A percentile compares a stretch with the other conserved stretches of the same genome.
These are phyloP conservation scores for Selenicereus undatus DNA, from an alignment of 148 eudicot species.

Conservation along the genomic window DNA sequence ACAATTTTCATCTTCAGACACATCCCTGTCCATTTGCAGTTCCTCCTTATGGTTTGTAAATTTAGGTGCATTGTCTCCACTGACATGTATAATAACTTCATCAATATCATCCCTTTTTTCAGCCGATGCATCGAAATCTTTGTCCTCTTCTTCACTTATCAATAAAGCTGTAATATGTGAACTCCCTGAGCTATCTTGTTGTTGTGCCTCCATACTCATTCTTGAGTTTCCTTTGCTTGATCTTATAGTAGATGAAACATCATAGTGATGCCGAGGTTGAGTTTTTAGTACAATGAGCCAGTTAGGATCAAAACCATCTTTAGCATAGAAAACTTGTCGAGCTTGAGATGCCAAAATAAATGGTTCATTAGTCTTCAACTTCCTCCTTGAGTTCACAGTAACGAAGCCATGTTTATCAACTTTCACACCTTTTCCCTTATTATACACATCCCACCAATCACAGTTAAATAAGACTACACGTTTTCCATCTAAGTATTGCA, in stretches of 20 bases:
- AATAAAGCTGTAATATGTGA: too few relatives aligned
- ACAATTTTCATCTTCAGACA: too few relatives aligned
- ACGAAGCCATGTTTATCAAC: conserved; percentile 11
- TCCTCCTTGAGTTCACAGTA: neutral
- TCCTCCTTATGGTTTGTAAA: too few relatives aligned
- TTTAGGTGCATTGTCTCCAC: too few relatives aligned
- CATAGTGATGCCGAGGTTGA: conserved; percentile 13
- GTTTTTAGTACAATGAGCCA: conserved; percentile 1
- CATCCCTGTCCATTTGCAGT: too few relatives aligned
- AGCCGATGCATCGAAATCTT: too few relatives aligned
- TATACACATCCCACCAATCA: conserved; percentile 22
- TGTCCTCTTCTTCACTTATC: too few relatives aligned
- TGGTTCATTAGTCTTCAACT: neutral
- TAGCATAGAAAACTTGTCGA: conserved; percentile 9
- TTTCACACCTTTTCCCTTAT: conserved; percentile 8
- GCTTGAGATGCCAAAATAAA: neutral
- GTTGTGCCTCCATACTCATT: neutral
- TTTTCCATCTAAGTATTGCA: conserved; percentile 12
- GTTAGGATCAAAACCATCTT: conserved; percentile 5
- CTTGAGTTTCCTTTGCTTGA: neutral
- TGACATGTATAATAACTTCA: too few relatives aligned
- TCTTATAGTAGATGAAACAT: neutral
- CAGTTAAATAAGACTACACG: conserved; percentile 11
- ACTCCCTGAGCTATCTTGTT: neutral
- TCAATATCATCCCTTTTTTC: neutral